Conservation (phyloP, 805 yeast species). For the Starmerella stigmatis region DNA sequence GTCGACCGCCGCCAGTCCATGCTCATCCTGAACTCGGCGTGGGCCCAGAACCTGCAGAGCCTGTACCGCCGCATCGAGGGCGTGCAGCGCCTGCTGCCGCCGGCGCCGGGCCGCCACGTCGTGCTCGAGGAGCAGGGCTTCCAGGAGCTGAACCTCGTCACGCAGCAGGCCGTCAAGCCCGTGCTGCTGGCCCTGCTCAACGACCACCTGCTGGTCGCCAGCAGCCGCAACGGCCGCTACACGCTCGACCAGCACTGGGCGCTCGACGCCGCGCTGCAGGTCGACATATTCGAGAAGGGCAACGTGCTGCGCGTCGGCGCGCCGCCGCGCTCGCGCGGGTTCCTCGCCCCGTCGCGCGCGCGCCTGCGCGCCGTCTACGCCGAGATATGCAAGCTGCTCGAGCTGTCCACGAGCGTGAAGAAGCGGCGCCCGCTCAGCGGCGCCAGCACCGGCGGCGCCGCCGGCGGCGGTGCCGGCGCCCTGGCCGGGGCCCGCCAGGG, state of each 20-base stretch:
- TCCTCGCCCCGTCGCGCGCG: slow-evolving; percentile 16
- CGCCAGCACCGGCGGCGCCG: background rate
- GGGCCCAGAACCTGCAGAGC: slow-evolving; percentile 63
- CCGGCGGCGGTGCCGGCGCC: background rate
- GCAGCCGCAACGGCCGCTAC: slow-evolving; percentile 42
- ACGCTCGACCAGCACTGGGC: slow-evolving; percentile 76
- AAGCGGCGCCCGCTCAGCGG: background rate
- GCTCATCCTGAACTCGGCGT: slow-evolving; percentile 61
- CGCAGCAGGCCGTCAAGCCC: slow-evolving; percentile 68
- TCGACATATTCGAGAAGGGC: slow-evolving; percentile 23
- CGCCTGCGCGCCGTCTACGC: slow-evolving; percentile 15
- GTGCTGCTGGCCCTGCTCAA: slow-evolving; percentile 67
- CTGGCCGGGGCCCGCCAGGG: background rate
- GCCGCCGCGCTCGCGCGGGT: slow-evolving; percentile 35
- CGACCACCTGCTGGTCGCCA: slow-evolving; percentile 66
- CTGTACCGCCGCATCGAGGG: slow-evolving; percentile 80
- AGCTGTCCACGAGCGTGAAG: slow-evolving; percentile 9
- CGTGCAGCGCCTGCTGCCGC: slow-evolving; percentile 69
- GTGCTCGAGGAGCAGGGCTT: slow-evolving; percentile 71
- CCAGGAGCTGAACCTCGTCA: slow-evolving; percentile 77
- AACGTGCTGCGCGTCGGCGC: slow-evolving; percentile 38
- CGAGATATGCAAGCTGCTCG: slow-evolving; percentile 16
- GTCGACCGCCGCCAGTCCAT: slow-evolving; percentile 56
- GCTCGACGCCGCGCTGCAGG: slow-evolving; percentile 43
- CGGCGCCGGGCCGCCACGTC: slow-evolving; percentile 70